Percentiles rank a stretch among this genome's conserved stretches.
These are phyloP conservation scores for Cryptosporidium sp. DNA, from an alignment of 169 alveolate genomes.

Conservation along the genomic window DNA sequence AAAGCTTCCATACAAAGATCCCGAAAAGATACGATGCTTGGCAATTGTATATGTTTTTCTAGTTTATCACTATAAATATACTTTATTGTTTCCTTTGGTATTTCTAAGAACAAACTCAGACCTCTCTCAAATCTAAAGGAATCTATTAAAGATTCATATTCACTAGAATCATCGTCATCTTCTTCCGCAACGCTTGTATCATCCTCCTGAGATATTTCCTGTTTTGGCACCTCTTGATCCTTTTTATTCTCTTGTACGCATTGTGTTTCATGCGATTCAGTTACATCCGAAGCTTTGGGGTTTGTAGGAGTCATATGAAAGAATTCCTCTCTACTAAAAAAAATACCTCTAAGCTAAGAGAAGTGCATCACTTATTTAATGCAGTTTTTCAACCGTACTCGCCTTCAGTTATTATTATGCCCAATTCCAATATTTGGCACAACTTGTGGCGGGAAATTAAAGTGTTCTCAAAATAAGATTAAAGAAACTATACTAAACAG, in stretches of 20 bases:
- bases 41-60: slow-evolving; percentile 61
- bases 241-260: slow-evolving; percentile 3
- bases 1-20: slow-evolving; percentile 52
- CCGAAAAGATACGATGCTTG: slow-evolving; percentile 51
- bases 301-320: slow-evolving; percentile 4
- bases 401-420: not conserved
- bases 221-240: not conserved
- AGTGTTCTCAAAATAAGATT: not conserved
- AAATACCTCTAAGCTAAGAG: not conserved
- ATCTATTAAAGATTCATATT: slow-evolving; percentile 36
- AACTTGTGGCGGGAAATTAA: not conserved
- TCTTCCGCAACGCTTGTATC: slow-evolving; percentile 60
- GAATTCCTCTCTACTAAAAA: not conserved
- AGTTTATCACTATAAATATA: slow-evolving; percentile 30
- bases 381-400: not conserved
- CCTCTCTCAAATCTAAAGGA: slow-evolving; percentile 65
- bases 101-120: slow-evolving; percentile 25
- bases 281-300: not conserved
- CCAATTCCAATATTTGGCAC: not conserved
- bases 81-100: slow-evolving; percentile 64
- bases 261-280: not conserved
- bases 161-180: slow-evolving; percentile 31
- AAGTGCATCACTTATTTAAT: not conserved
- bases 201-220: slow-evolving; percentile 15
- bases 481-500: not conserved